Evolutionary conservation across 2,329 filamentous ascomycete genomes (phyloP).

Genomic region (Verticillium nonalfalfae): DNA sequence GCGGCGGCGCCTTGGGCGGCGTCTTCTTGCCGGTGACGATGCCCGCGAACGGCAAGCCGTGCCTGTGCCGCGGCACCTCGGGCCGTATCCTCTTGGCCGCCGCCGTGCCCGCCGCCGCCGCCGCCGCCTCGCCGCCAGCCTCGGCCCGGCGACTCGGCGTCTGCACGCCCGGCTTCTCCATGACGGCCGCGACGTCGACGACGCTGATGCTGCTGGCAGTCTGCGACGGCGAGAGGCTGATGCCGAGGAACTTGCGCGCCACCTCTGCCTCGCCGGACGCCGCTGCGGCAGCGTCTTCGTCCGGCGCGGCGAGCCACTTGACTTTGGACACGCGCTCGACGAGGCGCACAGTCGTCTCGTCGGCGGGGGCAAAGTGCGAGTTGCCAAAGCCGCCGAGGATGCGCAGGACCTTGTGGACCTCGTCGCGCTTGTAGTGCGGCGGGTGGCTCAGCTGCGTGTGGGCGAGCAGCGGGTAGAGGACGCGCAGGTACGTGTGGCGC

Average conservation of each 20-base stretch:
- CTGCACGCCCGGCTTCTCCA: slow-evolving; percentile 75
- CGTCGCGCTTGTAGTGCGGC: slow-evolving; percentile 86
- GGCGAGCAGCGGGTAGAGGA: slow-evolving; percentile 82
- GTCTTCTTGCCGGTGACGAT: slow-evolving; percentile 30
- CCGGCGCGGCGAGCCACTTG: slow-evolving; percentile 51
- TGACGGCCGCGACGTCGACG: slow-evolving; percentile 70
- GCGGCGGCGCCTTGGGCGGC: slow-evolving; percentile 39
- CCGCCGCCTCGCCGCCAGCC: slow-evolving; percentile 14
- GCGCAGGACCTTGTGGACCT: slow-evolving; percentile 69
- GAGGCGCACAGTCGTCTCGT: slow-evolving; percentile 72
- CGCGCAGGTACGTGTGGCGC: slow-evolving; percentile 89
- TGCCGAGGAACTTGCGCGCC: slow-evolving; percentile 58
- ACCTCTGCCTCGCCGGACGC: slow-evolving; percentile 37
- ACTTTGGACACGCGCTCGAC: slow-evolving; percentile 71
- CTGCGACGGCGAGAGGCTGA: slow-evolving; percentile 59
- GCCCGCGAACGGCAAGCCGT: slow-evolving; percentile 39
- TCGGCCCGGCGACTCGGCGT: slow-evolving; percentile 61
- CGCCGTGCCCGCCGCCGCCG: slow-evolving; percentile 1
- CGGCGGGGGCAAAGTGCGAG: slow-evolving; percentile 71
- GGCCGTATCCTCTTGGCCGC: slow-evolving; percentile 43
- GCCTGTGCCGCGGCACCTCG: slow-evolving; percentile 49
- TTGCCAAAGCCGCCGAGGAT: slow-evolving; percentile 63
- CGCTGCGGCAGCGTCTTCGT: slow-evolving; percentile 10
- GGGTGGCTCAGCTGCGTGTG: slow-evolving; percentile 85
- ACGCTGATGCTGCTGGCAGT: slow-evolving; percentile 71